Conservation (phyloP, 352 stramenopile species). For the Phytophthora foliorum region DNA sequence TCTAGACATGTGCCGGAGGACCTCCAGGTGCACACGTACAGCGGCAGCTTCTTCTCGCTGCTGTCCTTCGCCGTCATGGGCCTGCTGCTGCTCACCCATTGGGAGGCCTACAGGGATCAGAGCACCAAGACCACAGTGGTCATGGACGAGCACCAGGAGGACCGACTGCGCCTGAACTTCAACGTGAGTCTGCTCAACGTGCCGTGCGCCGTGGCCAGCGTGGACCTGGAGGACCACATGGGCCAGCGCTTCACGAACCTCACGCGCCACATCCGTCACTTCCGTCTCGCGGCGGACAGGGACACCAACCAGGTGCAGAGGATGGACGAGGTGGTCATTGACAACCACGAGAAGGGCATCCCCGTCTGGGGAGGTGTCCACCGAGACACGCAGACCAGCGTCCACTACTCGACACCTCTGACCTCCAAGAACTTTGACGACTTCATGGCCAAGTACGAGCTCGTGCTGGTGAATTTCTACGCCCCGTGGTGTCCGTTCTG, state of each 20-base stretch:
- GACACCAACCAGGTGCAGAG: slow-evolving; percentile 41
- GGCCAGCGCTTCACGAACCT: slow-evolving; percentile 79
- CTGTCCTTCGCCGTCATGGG: slow-evolving; percentile 68
- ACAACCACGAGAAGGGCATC: slow-evolving; percentile 68
- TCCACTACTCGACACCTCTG: slow-evolving; percentile 82
- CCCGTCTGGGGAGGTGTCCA: slow-evolving; percentile 74
- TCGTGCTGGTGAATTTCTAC: slow-evolving; percentile 90
- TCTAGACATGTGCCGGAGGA: slow-evolving; percentile 82
- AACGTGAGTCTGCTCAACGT: slow-evolving; percentile 85
- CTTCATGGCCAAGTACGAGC: slow-evolving; percentile 87
- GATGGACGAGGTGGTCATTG: slow-evolving; percentile 79
- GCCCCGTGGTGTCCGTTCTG: slow-evolving; percentile 86
- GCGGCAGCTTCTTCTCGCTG: slow-evolving; percentile 75
- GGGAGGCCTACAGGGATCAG: slow-evolving; percentile 55
- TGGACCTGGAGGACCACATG: slow-evolving; percentile 88
- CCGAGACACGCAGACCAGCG: slow-evolving; percentile 51
- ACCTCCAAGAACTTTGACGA: slow-evolving; percentile 76
- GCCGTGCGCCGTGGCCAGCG: slow-evolving; percentile 74
- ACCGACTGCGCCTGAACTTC: slow-evolving; percentile 87
- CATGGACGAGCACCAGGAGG: slow-evolving; percentile 83
- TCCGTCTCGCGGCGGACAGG: slow-evolving; percentile 60
- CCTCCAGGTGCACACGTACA: slow-evolving; percentile 68
- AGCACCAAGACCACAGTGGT: slow-evolving; percentile 66
- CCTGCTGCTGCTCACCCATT: slow-evolving; percentile 65
- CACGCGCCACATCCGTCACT: slow-evolving; percentile 84